Conservation (phyloP, 306 rosid species). For the Mimosa pudica region DNA sequence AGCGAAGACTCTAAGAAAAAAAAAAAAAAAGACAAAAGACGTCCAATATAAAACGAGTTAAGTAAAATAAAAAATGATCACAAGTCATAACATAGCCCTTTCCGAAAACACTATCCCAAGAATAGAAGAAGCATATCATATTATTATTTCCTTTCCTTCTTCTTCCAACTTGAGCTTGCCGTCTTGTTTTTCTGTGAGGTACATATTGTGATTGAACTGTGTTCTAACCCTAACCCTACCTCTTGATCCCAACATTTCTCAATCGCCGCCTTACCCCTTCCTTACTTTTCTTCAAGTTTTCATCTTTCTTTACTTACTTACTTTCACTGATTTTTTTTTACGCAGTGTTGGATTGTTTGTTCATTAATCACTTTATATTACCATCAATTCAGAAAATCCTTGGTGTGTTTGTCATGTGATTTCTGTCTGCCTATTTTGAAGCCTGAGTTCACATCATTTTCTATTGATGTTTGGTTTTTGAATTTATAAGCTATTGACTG, state of each 20-base stretch:
- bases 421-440: neutral
- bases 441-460: neutral
- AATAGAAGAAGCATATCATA: neutral
- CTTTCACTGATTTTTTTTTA: neutral
- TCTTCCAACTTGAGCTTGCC: neutral
- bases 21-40: neutral
- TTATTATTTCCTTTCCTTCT: neutral
- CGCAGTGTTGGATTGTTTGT: neutral
- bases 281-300: neutral
- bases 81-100: neutral
- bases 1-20: too few relatives aligned
- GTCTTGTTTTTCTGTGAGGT: neutral
- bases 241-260: neutral
- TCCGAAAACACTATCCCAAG: neutral
- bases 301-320: neutral
- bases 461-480: neutral
- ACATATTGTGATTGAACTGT: neutral
- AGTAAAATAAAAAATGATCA: neutral
- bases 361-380: neutral
- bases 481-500: neutral
- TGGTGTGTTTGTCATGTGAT: neutral
- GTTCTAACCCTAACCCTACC: neutral
- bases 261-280: neutral
- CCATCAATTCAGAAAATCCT: neutral
- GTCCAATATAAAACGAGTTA: neutral